Percentiles rank a stretch among this genome's conserved stretches.
These are phyloP conservation scores for Diaporthe ampelina DNA, from an alignment of 2,329 filamentous ascomycete species.

Conservation along the genomic window DNA sequence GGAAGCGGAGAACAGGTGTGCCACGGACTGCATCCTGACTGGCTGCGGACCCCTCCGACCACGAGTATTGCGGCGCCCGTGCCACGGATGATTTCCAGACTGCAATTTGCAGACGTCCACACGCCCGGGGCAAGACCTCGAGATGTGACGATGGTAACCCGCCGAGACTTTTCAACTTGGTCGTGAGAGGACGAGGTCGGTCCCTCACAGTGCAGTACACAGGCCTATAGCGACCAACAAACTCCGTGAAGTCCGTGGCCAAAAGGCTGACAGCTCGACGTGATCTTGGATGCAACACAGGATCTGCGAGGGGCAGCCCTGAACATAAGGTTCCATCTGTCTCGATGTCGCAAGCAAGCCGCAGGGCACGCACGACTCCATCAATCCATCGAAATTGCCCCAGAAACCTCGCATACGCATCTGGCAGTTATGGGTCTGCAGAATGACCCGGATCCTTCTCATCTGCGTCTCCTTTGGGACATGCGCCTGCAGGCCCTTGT, in stretches of 20 bases:
- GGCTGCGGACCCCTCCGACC: conserved; percentile 18
- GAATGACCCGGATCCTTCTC: conserved; percentile 7
- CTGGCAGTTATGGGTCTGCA: conserved; percentile 8
- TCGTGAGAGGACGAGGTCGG: not conserved
- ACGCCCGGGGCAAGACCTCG: not conserved
- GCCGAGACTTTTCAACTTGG: not conserved
- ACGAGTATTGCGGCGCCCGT: conserved; percentile 25
- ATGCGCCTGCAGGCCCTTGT: not conserved
- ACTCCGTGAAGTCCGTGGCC: conserved; percentile 5
- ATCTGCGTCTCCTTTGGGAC: not conserved
- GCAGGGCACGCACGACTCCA: not conserved
- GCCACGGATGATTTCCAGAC: conserved; percentile 24
- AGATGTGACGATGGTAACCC: conserved; percentile 17
- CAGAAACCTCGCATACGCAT: conserved; percentile 15
- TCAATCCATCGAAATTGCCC: conserved; percentile 10
- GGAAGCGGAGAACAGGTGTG: conserved; percentile 27
- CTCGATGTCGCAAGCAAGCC: conserved; percentile 26
- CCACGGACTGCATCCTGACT: conserved; percentile 15
- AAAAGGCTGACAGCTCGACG: conserved; percentile 12
- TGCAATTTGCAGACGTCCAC: conserved; percentile 23
- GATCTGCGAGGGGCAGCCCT: conserved; percentile 28
- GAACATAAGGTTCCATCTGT: conserved; percentile 21
- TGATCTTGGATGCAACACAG: conserved; percentile 30
- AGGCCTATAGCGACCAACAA: conserved; percentile 7
- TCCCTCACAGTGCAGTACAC: conserved; percentile 14